Percentiles rank a stretch among this genome's conserved stretches.
Evolutionary conservation across 148 eudicot species (phyloP).

Genomic region (Cornus florida): DNA sequence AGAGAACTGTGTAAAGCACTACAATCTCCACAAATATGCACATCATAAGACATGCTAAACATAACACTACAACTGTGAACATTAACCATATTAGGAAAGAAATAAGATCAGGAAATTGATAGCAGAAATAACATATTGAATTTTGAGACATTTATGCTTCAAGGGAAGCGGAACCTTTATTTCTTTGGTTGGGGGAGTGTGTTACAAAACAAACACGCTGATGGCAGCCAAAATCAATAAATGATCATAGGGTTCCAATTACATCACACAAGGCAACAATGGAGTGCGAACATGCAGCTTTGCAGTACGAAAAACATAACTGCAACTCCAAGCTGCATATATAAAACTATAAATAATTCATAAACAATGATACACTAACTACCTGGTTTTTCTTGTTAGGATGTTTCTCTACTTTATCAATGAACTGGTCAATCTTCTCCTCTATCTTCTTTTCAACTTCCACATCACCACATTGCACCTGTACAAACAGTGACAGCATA

Average conservation of each 20-base stretch:
- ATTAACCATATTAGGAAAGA: not conserved
- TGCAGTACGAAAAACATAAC: not conserved
- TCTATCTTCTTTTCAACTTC: slow-evolving; percentile 93
- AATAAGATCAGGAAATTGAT: not conserved
- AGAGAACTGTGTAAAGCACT: not conserved
- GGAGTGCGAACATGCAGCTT: not conserved
- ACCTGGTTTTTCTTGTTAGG: slow-evolving; percentile 99
- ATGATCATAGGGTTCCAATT: not conserved
- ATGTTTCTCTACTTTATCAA: slow-evolving; percentile 88
- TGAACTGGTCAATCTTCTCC: slow-evolving; percentile 92
- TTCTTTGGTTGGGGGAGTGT: no score
- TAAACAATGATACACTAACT: not conserved
- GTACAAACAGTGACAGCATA: slow-evolving; percentile 7
- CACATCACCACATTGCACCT: slow-evolving; percentile 92
- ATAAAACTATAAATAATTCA: not conserved
- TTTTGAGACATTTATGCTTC: not conserved
- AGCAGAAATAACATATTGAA: not conserved
- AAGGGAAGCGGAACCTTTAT: not conserved
- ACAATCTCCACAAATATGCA: not conserved
- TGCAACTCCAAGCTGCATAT: not conserved
- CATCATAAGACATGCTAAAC: no score
- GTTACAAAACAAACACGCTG: no score
- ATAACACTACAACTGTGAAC: no score
- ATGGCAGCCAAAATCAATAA: not conserved
- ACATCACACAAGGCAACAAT: not conserved